Evolutionary conservation across 208 protist species (phyloP), one percentile per base, ranked within the genome.

Genomic region (Vickermania ingenoplastis): DNA sequence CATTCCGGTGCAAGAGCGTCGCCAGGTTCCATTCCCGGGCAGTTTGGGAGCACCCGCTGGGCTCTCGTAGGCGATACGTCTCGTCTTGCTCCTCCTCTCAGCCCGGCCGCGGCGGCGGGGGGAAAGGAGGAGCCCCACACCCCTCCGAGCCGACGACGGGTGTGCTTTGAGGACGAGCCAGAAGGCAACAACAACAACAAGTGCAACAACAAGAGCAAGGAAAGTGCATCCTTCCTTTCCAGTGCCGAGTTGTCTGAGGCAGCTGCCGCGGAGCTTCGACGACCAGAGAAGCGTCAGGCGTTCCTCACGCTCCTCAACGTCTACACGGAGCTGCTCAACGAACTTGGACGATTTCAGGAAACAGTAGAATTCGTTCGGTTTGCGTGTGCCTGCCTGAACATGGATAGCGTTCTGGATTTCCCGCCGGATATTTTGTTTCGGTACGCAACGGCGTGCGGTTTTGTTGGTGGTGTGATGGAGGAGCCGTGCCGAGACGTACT

Each of bases 221-320:
- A 30, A 29, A 50, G 25, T 22, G 23, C 23, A 4, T 13, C 26
- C n/a, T 36, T 21, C 7, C 1, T 26, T 24, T 11, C 31, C 21
- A 14, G 22, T 30, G 2, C 27, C 3, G 49, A 51, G 11, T 51
- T 57, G 3, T 13, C 51, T 2, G 51, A 48, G 1, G 28, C 49
- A n/a, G 49, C 53, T 23, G 7, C 57, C 41, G 58, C 58, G 22
- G 49, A 63, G 29, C 51, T 63, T 25, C 56, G 27, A 14, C 30
- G 1, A 22, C 54, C 67, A 25, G 67, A 68, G 26, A 83, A 82
- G 56, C 73, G 72, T 29, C 85, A 88, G 17, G 36, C 11, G 63
- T 92, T 95, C 61, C 71, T 95, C 27, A 95, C 79, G 4, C 70
- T 95, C 49, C 59, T 95, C 48, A 95, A 95, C 67, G 85, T 95